Percentiles rank a stretch among this genome's conserved stretches.
Evolutionary conservation across 2,329 filamentous ascomycete genomes (phyloP).

Genomic region (Aureobasidium sp.): DNA sequence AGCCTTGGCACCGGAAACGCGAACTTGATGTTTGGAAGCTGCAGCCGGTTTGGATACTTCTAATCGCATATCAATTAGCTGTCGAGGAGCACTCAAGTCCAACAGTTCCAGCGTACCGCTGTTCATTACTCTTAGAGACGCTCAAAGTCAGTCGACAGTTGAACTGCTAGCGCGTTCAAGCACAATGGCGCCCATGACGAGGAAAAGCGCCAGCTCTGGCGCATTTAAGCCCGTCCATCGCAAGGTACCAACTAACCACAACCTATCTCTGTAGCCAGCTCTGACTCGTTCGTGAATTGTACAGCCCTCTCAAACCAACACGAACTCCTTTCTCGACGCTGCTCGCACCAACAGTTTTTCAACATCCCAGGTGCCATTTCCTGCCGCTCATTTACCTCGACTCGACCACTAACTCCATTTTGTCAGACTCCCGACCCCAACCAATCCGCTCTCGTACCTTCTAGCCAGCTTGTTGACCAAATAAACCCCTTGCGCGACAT

Average conservation of each 20-base stretch:
- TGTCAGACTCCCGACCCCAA: not conserved
- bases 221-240: conserved; percentile 10
- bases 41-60: not conserved
- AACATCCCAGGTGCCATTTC: not conserved
- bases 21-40: not conserved
- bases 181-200: conserved; percentile 6
- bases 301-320: not conserved
- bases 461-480: conserved; percentile 40
- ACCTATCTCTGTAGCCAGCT: not conserved
- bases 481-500: conserved; percentile 54
- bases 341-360: not conserved
- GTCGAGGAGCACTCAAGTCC: not conserved
- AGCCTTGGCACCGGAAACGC: not conserved
- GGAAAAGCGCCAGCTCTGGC: not conserved
- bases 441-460: conserved; percentile 16
- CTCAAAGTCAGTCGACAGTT: not conserved
- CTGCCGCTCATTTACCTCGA: not conserved
- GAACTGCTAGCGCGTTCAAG: not conserved
- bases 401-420: not conserved
- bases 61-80: not conserved
- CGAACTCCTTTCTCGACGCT: not conserved
- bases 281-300: not conserved
- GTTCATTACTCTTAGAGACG: not conserved
- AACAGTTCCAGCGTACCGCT: too few relatives aligned
- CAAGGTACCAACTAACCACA: conserved; percentile 2